Evolutionary conservation across 2,329 filamentous ascomycete species (phyloP).

Genomic region (Venturia nashicola): DNA sequence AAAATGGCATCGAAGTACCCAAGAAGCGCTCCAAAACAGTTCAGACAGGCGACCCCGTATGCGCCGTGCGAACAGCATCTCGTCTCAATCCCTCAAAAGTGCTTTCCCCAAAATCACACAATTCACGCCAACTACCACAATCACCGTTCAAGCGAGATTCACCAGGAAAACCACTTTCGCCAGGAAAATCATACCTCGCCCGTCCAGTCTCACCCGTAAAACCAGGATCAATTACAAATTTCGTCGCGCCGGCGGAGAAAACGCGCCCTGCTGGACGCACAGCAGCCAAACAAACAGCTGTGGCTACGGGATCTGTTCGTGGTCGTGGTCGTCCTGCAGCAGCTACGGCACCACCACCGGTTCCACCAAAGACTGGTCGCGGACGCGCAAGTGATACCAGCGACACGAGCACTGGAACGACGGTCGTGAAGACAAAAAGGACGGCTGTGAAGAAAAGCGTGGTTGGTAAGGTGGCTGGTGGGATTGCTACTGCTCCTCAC

Average conservation of each 20-base stretch:
- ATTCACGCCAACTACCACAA: conserved; percentile 56
- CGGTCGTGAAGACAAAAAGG: conserved; percentile 47
- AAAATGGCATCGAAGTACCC: conserved; percentile 57
- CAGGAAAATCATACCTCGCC: conserved; percentile 44
- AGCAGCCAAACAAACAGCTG: conserved; percentile 18
- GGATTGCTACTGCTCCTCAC: conserved; percentile 7
- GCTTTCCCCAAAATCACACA: conserved; percentile 72
- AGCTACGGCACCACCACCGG: conserved; percentile 19
- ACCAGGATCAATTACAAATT: conserved; percentile 11
- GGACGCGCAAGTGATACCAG: conserved; percentile 44
- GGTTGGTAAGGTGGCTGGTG: conserved; percentile 5
- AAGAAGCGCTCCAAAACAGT: conserved; percentile 50
- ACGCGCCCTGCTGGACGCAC: conserved; percentile 27
- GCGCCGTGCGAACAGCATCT: conserved; percentile 20
- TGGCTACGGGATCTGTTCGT: conserved; percentile 12
- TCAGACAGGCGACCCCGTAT: conserved; percentile 19
- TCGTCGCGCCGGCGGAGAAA: background rate
- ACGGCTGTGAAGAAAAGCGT: conserved; percentile 7
- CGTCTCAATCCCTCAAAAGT: conserved; percentile 41
- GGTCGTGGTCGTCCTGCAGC: conserved; percentile 18
- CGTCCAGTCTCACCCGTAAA: conserved; percentile 47
- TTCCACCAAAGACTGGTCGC: conserved; percentile 28
- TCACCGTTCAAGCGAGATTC: conserved; percentile 32
- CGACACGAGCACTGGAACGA: conserved; percentile 48
- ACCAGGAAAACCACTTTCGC: conserved; percentile 25